phyloP scores from a whole-genome alignment of 2,329 filamentous ascomycete species.

The Monosporascus cannonballus region DNA sequence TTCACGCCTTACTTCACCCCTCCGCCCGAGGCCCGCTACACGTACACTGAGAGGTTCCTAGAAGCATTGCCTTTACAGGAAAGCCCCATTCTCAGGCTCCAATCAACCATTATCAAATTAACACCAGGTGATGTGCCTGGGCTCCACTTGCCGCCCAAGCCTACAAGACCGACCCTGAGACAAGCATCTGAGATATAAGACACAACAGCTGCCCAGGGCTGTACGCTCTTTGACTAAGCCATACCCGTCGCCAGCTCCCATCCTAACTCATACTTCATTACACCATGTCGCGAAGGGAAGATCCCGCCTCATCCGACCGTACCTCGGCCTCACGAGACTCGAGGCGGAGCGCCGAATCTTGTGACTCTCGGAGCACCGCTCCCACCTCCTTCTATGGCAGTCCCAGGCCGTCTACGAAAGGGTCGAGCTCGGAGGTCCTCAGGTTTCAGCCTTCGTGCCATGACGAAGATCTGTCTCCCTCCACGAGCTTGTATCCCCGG shows the following conservation, averaged over 20 bases:
- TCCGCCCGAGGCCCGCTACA: background rate
- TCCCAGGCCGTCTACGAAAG: constrained; percentile 32
- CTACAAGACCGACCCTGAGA: constrained; percentile 17
- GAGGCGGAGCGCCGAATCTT: constrained; percentile 38
- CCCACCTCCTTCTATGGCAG: constrained; percentile 40
- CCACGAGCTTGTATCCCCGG: constrained; percentile 39
- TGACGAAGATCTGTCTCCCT: constrained; percentile 32
- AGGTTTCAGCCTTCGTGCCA: constrained; percentile 15
- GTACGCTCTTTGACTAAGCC: constrained; percentile 2
- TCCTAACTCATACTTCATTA: constrained; percentile 18
- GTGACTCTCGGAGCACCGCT: constrained; percentile 40
- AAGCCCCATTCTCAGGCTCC: constrained; percentile 22
- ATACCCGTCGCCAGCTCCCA: constrained; percentile 10
- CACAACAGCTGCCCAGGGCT: constrained; percentile 6
- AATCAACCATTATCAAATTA: constrained; percentile 19
- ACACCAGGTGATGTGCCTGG: constrained; percentile 14
- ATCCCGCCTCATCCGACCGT: constrained; percentile 26
- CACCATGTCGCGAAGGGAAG: constrained; percentile 30
- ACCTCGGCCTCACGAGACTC: constrained; percentile 34
- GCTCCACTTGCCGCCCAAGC: constrained; percentile 15
- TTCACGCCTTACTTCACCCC: background rate
- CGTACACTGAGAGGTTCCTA: constrained; percentile 9
- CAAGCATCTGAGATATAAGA: constrained; percentile 20
- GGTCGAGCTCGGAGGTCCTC: constrained; percentile 14
- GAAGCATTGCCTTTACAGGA: constrained; percentile 15